A percentile compares a stretch with the other conserved stretches of the same genome.
Evolutionary conservation across 1,139 yeast species (phyloP).

Genomic region (Taphrina flavorubra): DNA sequence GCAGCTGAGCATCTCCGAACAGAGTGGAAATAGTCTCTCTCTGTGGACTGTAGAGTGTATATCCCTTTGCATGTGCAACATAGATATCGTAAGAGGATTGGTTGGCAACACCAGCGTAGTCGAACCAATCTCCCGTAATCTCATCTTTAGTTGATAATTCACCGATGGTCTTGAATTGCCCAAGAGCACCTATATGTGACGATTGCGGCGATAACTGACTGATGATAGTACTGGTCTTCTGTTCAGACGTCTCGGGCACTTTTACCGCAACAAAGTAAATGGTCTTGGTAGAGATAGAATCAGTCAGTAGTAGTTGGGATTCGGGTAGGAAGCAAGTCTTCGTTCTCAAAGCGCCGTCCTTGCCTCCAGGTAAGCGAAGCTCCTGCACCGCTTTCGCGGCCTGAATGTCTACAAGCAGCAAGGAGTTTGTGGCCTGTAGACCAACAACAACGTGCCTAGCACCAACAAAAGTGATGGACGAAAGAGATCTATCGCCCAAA

Average conservation of each 20-base stretch:
- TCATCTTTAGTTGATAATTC: neutral
- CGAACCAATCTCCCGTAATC: neutral
- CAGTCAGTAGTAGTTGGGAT: neutral
- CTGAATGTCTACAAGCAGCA: slow-evolving; percentile 17
- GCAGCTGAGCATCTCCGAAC: slow-evolving; percentile 1
- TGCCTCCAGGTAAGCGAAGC: slow-evolving; percentile 7
- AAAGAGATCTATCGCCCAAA: slow-evolving; percentile 3
- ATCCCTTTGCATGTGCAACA: slow-evolving; percentile 20
- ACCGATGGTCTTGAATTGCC: slow-evolving; percentile 6
- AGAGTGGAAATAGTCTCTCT: neutral
- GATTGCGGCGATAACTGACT: slow-evolving; percentile 6
- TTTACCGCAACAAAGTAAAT: neutral
- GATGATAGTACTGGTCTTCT: neutral
- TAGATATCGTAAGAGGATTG: neutral
- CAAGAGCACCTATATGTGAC: slow-evolving; percentile 14
- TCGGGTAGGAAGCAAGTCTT: neutral
- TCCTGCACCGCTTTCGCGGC: slow-evolving; percentile 22
- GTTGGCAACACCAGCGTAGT: neutral
- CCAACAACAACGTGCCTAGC: slow-evolving; percentile 11
- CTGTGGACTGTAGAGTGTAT: neutral
- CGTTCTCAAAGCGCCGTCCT: slow-evolving; percentile 4
- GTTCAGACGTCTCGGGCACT: neutral
- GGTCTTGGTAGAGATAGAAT: neutral
- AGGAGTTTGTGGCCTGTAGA: neutral
- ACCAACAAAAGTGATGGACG: slow-evolving; percentile 19